phyloP scores from a whole-genome alignment of 2,329 filamentous ascomycete species.

The Fusarium pseudonygamai region DNA sequence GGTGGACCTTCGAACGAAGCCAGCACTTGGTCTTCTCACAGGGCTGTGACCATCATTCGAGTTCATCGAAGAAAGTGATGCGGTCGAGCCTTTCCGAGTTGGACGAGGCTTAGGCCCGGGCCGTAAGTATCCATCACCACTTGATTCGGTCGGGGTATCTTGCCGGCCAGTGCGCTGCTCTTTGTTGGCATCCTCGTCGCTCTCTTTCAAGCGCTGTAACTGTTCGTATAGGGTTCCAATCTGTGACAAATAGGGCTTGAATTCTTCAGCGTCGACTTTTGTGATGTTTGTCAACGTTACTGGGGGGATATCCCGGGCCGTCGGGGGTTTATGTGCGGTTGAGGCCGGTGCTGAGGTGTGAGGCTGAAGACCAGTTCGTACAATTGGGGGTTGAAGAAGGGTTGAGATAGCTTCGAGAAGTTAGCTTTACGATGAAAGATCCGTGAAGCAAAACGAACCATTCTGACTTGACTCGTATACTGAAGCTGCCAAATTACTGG shows the following conservation, averaged over 20 bases:
- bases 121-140: constrained; percentile 56
- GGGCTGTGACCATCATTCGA: constrained; percentile 59
- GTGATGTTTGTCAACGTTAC: constrained; percentile 90
- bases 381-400: constrained; percentile 88
- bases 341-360: constrained; percentile 75
- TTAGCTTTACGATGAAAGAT: constrained; percentile 19
- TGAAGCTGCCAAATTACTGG: constrained; percentile 64
- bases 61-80: constrained; percentile 60
- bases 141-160: constrained; percentile 54
- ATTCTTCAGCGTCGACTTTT: constrained; percentile 80
- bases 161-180: constrained; percentile 51
- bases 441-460: constrained; percentile 60
- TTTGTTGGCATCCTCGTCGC: constrained; percentile 69
- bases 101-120: constrained; percentile 49
- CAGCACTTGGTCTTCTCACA: constrained; percentile 57
- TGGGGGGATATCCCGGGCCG: constrained; percentile 88
- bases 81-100: constrained; percentile 49
- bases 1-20: constrained; percentile 64
- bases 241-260: constrained; percentile 84
- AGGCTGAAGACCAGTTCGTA: constrained; percentile 85
- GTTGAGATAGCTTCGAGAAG: constrained; percentile 80
- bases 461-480: constrained; percentile 82
- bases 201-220: constrained; percentile 83
- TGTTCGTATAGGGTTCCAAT: constrained; percentile 90
- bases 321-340: constrained; percentile 84